Percentiles rank a stretch among this genome's conserved stretches.
Conservation (phyloP, 805 yeast genomes). For the Wickerhamiella kurtzmanii region DNA sequence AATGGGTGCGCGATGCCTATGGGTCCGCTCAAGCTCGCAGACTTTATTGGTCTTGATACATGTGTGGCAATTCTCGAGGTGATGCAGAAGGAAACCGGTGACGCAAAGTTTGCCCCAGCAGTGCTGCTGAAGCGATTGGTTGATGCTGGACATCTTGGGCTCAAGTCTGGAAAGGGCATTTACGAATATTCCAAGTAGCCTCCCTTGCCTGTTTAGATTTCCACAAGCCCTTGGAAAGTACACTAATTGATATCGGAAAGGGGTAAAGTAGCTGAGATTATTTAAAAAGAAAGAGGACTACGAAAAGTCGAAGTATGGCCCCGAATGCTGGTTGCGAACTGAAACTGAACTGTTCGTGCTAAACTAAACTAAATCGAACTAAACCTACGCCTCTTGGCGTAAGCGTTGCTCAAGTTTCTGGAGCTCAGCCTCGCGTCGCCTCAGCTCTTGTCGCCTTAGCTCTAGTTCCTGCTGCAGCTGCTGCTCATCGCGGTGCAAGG, state of each 20-base stretch:
- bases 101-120: conserved; percentile 32
- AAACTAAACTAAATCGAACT: too few species aligned
- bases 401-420: conserved; percentile 65
- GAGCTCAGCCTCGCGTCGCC: conserved; percentile 73
- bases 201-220: too few species aligned
- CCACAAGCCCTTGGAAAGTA: too few species aligned
- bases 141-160: conserved; percentile 32
- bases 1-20: conserved; percentile 35
- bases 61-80: conserved; percentile 31
- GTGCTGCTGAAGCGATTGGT: conserved; percentile 27
- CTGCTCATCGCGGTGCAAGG: conserved; percentile 73
- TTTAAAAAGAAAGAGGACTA: too few species aligned
- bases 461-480: conserved; percentile 78
- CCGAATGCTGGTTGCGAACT: too few species aligned
- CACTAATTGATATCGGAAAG: too few species aligned
- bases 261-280: too few species aligned
- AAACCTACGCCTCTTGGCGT: conserved; percentile 36
- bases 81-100: conserved; percentile 28
- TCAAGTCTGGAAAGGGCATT: conserved; percentile 30
- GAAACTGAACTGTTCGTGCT: too few species aligned
- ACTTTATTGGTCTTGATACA: conserved; percentile 32
- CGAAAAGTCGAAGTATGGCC: too few species aligned
- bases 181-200: conserved; percentile 16
- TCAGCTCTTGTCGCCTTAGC: conserved; percentile 66
- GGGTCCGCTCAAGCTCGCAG: conserved; percentile 33